Evolutionary conservation across 106 monocot genomes (phyloP).

Genomic region (Amphibolis antarctica): DNA sequence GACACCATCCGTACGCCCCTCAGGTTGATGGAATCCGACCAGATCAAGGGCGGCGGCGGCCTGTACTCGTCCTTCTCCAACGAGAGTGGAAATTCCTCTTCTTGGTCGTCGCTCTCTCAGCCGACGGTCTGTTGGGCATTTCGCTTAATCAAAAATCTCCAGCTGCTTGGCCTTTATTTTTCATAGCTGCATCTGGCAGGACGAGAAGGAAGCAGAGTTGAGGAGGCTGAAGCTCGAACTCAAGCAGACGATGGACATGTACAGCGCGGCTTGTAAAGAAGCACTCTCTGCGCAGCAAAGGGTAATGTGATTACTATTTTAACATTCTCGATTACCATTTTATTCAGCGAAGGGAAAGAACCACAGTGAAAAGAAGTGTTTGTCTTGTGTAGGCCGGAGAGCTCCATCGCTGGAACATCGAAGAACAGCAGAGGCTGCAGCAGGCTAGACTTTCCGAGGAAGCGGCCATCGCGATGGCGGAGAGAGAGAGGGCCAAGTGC

Average conservation of each 20-base stretch:
- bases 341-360: too few species aligned
- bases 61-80: slow-evolving; percentile 2
- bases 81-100: slow-evolving; percentile 9
- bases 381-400: slow-evolving; percentile 28
- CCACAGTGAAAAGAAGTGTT: neutral
- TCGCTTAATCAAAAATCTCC: neutral
- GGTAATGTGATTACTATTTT: slow-evolving; percentile 5
- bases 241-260: slow-evolving; percentile 78
- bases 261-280: slow-evolving; percentile 64
- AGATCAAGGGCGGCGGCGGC: neutral
- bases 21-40: slow-evolving; percentile 8
- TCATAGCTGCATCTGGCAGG: slow-evolving; percentile 25
- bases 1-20: slow-evolving; percentile 12
- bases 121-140: neutral
- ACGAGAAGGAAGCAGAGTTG: slow-evolving; percentile 60
- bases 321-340: neutral
- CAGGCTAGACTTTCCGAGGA: slow-evolving; percentile 42
- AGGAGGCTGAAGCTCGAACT: slow-evolving; percentile 53
- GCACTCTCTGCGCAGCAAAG: slow-evolving; percentile 50
- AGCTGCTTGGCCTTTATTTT: neutral
- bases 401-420: slow-evolving; percentile 41
- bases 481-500: slow-evolving; percentile 45
- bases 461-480: slow-evolving; percentile 34
- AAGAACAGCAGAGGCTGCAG: slow-evolving; percentile 34
- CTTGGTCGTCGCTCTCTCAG: slow-evolving; percentile 13